Evolutionary conservation across 371 early-diverging fungal genomes (phyloP).

Genomic region (Mortierella sp.): DNA sequence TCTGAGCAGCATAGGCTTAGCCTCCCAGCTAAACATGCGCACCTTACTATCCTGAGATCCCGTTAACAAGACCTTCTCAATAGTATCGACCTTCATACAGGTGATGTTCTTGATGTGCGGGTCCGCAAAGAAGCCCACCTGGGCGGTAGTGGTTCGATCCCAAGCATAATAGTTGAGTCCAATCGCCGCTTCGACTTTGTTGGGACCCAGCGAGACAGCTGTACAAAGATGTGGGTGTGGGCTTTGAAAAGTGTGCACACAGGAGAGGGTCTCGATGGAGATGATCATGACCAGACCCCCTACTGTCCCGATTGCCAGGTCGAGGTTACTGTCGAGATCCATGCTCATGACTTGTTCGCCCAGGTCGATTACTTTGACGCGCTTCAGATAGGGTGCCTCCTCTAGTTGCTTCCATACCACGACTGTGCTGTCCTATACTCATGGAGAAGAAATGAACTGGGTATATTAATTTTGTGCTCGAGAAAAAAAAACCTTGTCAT

Average conservation of each 20-base stretch:
- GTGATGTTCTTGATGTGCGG: constrained; percentile 37
- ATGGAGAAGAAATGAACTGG: background rate
- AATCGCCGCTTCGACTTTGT: constrained; percentile 40
- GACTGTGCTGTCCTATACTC: constrained; percentile 39
- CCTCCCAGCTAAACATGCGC: constrained; percentile 48
- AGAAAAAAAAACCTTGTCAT: background rate
- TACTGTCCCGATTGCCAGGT: constrained; percentile 44
- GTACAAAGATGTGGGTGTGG: constrained; percentile 28
- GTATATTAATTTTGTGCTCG: background rate
- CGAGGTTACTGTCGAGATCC: constrained; percentile 38
- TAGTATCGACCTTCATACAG: constrained; percentile 44
- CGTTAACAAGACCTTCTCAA: constrained; percentile 42
- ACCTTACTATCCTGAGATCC: constrained; percentile 48
- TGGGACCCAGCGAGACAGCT: constrained; percentile 31
- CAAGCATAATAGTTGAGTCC: constrained; percentile 47
- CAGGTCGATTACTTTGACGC: constrained; percentile 39
- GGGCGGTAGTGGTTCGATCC: constrained; percentile 34
- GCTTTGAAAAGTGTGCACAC: constrained; percentile 28
- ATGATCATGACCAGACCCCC: constrained; percentile 49
- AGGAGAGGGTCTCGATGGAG: constrained; percentile 39
- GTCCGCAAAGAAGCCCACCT: constrained; percentile 34
- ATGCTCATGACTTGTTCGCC: constrained; percentile 50
- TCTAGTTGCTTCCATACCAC: constrained; percentile 35
- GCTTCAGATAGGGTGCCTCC: constrained; percentile 36
- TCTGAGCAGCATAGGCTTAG: constrained; percentile 47